phyloP scores from a whole-genome alignment of 139 green algal species.

The Asterochloris sp. region DNA sequence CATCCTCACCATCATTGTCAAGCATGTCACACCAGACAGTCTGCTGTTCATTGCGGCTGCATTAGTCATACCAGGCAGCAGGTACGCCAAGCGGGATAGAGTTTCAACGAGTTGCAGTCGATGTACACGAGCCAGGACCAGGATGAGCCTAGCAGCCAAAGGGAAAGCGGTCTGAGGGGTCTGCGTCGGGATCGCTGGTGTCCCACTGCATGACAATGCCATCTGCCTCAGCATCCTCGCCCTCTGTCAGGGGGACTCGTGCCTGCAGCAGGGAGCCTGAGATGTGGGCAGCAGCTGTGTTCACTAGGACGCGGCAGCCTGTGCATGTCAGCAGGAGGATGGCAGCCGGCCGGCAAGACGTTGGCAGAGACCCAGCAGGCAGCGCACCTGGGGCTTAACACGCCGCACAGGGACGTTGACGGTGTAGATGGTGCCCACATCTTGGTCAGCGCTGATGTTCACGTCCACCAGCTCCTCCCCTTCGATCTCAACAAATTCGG shows the following conservation, averaged over 20 bases:
- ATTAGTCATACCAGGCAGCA: no score
- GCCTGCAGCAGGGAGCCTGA: background rate
- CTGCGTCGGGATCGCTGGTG: constrained; percentile 53
- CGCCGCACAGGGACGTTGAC: constrained; percentile 82
- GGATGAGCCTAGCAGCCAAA: constrained; percentile 51
- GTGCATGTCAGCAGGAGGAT: background rate
- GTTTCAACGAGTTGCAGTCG: no score
- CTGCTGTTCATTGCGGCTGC: no score
- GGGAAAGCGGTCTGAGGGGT: constrained; percentile 71
- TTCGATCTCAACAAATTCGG: constrained; percentile 86
- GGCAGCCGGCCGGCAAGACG: background rate
- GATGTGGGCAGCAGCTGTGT: no score
- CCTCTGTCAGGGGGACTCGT: constrained; percentile 13
- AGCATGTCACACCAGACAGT: no score
- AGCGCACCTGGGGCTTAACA: constrained; percentile 71
- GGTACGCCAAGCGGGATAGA: no score
- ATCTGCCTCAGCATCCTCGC: constrained; percentile 6
- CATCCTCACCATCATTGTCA: no score
- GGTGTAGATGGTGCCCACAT: constrained; percentile 85
- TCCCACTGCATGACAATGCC: constrained; percentile 54
- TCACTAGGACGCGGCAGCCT: no score
- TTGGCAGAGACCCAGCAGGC: constrained; percentile 16
- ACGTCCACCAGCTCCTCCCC: constrained; percentile 77
- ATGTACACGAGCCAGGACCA: no score
- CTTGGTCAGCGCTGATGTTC: constrained; percentile 68